A percentile compares a stretch with the other conserved stretches of the same genome.
These are phyloP conservation scores for Talaromyces rugulosus DNA, from an alignment of 2,329 filamentous ascomycete genomes.

Conservation along the genomic window DNA sequence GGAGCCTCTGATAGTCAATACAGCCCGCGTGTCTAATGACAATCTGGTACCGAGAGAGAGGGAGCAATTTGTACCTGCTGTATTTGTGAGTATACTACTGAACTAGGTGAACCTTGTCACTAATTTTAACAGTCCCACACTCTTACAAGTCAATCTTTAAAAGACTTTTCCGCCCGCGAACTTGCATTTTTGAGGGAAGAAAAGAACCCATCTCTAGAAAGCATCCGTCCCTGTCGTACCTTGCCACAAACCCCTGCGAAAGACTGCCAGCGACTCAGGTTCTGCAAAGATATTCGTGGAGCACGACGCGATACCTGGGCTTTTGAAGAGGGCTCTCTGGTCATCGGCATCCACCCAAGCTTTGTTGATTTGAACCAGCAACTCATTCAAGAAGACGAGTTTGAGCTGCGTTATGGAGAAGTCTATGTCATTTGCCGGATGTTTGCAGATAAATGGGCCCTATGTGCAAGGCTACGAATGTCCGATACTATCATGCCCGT, in stretches of 20 bases:
- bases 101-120: background rate
- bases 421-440: constrained; percentile 27
- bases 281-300: constrained; percentile 23
- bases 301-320: constrained; percentile 20
- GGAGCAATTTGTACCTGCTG: constrained; percentile 1
- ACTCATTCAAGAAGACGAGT: constrained; percentile 21
- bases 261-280: constrained; percentile 20
- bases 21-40: constrained; percentile 7
- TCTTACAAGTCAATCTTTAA: background rate
- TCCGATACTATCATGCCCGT: constrained; percentile 10
- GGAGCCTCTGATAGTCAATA: constrained; percentile 14
- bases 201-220: constrained; percentile 1
- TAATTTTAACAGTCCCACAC: constrained; percentile 4
- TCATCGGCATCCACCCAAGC: constrained; percentile 23
- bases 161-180: background rate
- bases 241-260: constrained; percentile 17
- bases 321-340: constrained; percentile 27
- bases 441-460: constrained; percentile 32
- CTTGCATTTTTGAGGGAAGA: background rate
- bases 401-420: constrained; percentile 24
- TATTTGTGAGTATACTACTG: constrained; percentile 7
- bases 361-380: constrained; percentile 18
- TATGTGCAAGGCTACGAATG: constrained; percentile 25
- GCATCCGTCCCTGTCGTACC: constrained; percentile 2
- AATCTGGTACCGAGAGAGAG: background rate